Base-by-base conservation (phyloP, 768 basidiomycete genomes). In the Multifurca ochricompacta region DNA sequence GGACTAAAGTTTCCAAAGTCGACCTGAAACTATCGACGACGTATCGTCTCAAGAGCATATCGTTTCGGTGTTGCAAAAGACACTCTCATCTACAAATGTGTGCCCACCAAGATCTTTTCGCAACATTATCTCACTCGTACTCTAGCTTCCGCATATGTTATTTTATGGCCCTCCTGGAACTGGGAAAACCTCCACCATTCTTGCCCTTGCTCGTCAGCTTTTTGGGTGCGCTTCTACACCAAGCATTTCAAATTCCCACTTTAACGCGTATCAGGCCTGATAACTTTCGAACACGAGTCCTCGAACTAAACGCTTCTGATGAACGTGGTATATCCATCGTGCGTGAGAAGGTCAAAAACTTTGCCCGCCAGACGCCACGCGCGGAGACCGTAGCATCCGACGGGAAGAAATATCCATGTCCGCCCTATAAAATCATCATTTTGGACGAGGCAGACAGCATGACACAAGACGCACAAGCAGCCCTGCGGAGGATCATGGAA, bases 111-210 rank as follows among this genome's bases (percentile, higher is more conserved):
- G 11, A 21, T 49, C 23, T 42, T 31, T 16, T 23, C 32, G 28
- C 30, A 51, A 19, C 28, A 51, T 49, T 34, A 35, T 51, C 39
- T 30, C 21, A 51, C 31, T 18, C 27, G 21, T 16, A 44, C n/a
- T 34, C 9, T 66, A 99, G 96, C 77, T 99, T 48, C 95, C 96
- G 5, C 96, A 99, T 66, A 97, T 98, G 94, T 74, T 99, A 43
- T 99, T 99, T 75, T 99, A 99, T 62, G 96, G 96, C 1, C 96
- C 96, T 28, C 96, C 96, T 14, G 96, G 96, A 30, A 97, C 95
- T 11, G 96, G 96, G 37, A 99, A 99, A 70, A 99, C 96, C 11
- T 95, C 91, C 37, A 97, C 96, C 1, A 97, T 99, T 61, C 82
- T 99, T 21, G 96, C 96, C 18, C 75, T 99, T 48, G 76, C 95